Evolutionary conservation across 78 protist species (phyloP).

Genomic region (Dictyostelium intermedium): DNA sequence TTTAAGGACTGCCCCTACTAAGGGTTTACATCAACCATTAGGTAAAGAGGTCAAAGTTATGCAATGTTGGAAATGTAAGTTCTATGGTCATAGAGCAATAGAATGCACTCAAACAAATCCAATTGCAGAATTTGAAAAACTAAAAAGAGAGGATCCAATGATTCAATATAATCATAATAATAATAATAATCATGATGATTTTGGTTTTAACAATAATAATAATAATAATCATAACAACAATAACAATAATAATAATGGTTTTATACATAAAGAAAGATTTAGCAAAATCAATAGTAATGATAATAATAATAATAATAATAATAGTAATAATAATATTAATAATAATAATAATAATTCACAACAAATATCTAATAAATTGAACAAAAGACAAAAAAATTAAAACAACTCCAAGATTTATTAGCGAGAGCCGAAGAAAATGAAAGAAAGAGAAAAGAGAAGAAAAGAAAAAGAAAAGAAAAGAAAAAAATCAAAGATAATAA

Average conservation of each 20-base stretch:
- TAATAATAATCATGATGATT: not conserved
- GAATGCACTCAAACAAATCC: conserved; percentile 41
- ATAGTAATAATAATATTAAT: no score
- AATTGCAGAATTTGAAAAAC: not conserved
- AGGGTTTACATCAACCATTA: conserved; percentile 77
- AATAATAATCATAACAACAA: not conserved
- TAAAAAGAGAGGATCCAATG: conserved; percentile 41
- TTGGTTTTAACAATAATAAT: not conserved
- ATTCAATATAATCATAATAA: not conserved
- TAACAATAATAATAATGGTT: not conserved
- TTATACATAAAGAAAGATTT: not conserved
- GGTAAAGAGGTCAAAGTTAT: conserved; percentile 73
- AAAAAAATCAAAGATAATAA: not conserved
- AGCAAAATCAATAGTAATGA: not conserved
- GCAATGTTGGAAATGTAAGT: conserved; percentile 76
- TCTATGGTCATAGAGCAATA: conserved; percentile 44
- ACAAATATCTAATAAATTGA: not conserved
- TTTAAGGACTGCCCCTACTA: conserved; percentile 55
- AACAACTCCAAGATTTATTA: conserved; percentile 29
- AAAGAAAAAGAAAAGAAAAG: conserved; percentile 2
- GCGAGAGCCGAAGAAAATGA: conserved; percentile 33
- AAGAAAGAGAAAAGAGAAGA: conserved; percentile 36
- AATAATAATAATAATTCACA: no score
- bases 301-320: no score
- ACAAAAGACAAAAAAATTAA: not conserved